These are phyloP conservation scores for Dactylorhiza incarnata DNA, from an alignment of 106 monocot genomes.

Conservation along the genomic window DNA sequence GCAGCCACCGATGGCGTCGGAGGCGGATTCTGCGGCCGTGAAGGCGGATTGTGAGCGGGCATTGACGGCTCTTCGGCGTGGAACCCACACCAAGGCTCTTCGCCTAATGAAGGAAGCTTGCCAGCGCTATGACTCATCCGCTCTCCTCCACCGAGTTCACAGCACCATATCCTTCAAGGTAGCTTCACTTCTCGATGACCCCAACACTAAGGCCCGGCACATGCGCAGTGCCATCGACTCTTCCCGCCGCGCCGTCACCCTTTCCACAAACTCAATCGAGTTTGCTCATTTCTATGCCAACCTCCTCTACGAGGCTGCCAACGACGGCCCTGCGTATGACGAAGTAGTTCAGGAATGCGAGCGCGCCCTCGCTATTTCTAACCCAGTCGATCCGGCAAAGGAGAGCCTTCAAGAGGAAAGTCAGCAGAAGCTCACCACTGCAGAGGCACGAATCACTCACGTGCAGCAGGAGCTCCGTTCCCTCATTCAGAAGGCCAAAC, in stretches of 20 bases:
- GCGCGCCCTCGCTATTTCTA: constrained; percentile 45
- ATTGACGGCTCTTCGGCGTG: constrained; percentile 60
- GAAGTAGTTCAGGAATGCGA: constrained; percentile 70
- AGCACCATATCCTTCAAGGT: constrained; percentile 55
- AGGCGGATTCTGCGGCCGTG: constrained; percentile 13
- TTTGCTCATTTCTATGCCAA: constrained; percentile 76
- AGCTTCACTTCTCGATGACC: constrained; percentile 62
- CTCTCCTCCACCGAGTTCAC: constrained; percentile 62
- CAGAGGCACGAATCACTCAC: constrained; percentile 49
- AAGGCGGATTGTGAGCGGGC: constrained; percentile 76
- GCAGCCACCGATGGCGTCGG: not conserved
- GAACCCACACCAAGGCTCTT: constrained; percentile 63
- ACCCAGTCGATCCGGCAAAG: constrained; percentile 63
- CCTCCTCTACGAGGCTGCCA: constrained; percentile 54
- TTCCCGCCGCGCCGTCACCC: constrained; percentile 34
- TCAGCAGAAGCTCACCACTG: constrained; percentile 26
- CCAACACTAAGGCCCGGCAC: constrained; percentile 49
- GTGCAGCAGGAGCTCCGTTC: constrained; percentile 61
- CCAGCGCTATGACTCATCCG: constrained; percentile 25
- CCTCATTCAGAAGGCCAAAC: constrained; percentile 79
- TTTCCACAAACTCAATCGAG: constrained; percentile 74
- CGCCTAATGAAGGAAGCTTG: constrained; percentile 67
- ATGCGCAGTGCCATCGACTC: constrained; percentile 59
- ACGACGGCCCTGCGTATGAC: constrained; percentile 45
- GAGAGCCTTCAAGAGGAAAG: constrained; percentile 48